phyloP scores from a whole-genome alignment of 140 eudicot species.

The Cichorium intybus region DNA sequence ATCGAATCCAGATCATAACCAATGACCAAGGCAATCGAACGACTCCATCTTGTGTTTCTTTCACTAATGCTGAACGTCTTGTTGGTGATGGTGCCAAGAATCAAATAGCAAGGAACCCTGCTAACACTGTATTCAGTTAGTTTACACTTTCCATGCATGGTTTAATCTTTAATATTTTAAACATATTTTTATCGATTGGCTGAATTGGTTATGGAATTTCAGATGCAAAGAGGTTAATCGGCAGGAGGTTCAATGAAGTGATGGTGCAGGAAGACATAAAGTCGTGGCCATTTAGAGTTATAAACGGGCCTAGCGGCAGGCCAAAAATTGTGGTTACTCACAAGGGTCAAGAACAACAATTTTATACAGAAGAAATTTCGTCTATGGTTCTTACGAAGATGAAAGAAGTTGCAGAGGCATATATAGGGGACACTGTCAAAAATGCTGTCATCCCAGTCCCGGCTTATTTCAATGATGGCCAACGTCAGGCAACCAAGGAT shows the following conservation, averaged over 20 bases:
- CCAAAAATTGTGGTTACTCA: constrained; percentile 27
- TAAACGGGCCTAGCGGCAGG: neutral
- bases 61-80: constrained; percentile 15
- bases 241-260: constrained; percentile 22
- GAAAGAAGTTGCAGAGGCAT: constrained; percentile 28
- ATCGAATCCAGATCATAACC: constrained; percentile 22
- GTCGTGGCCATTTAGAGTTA: constrained; percentile 33
- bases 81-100: constrained; percentile 36
- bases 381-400: constrained; percentile 24
- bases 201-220: neutral
- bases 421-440: constrained; percentile 19
- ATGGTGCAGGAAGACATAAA: constrained; percentile 24
- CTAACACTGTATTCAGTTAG: constrained; percentile 19
- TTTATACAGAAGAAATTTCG: constrained; percentile 23
- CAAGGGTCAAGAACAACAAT: constrained; percentile 17
- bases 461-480: constrained; percentile 4
- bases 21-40: constrained; percentile 31
- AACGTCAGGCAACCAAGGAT: neutral
- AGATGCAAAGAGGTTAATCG: constrained; percentile 35
- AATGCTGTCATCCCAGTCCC: constrained; percentile 24
- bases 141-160: neutral
- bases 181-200: neutral
- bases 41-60: constrained; percentile 29
- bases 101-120: constrained; percentile 23
- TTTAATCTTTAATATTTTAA: neutral